Evolutionary conservation across 164 flowering plant species (phyloP), one percentile per base, ranked within the genome.

Genomic region (Brasenia schreberi): DNA sequence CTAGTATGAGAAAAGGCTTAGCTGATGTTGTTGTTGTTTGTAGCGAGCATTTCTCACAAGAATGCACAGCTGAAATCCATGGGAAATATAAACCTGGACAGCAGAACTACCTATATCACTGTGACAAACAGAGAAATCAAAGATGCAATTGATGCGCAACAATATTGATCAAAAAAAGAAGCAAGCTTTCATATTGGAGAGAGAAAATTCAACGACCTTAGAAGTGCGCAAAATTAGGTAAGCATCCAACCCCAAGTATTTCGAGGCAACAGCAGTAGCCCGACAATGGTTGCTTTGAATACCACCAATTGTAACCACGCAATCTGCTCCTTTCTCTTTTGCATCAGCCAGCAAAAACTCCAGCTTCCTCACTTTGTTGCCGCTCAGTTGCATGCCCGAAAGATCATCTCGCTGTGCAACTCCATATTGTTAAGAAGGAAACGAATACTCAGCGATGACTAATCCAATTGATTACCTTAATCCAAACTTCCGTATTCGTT

Each of bases 201-300:
- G 16, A n/a, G 16, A 61, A 11, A 64, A 61, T 65, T 5, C 19
- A 59, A 18, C 14, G 16, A 89, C 99, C 99, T 94, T 85, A 14
- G 97, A 94, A 45, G 96, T 94, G 0, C 95, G 81, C 43, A 94
- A 80, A 65, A 94, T 91, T 19, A 94, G 90, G 78, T 80, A 85
- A 69, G 84, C 83, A 66, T 87, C 95, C 17, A 91, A 92, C 72
- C 87, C 85, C 66, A 91, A 79, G 75, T 94, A 94, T 77, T 81
- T 89, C 3, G 99, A 93, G 65, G 96, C 99, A 10, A 94, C 97
- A 49, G 99, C 95, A 56, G 99, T 91, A 10, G 99, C 99, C 63
- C 99, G 97, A 58, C 97, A 94, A 64, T 94, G 99, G 69, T 94
- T 94, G 78, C 99, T 94, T 74, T 94, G 99, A 68, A 94, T 91